These are phyloP conservation scores for Coix lacrymajobi DNA, from an alignment of 176 grass and related monocot species.

Conservation along the genomic window DNA sequence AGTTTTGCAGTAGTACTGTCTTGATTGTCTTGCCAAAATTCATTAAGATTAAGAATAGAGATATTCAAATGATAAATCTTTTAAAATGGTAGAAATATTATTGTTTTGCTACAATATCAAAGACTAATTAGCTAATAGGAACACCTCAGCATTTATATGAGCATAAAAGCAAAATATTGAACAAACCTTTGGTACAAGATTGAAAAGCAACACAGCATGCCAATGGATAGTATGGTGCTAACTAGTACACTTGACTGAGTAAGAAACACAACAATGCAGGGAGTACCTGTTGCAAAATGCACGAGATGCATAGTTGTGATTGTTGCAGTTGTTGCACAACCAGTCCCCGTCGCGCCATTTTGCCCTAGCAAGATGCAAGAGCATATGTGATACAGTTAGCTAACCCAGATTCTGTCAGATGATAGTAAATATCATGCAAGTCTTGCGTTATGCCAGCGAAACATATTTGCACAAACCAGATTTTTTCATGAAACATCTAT, in stretches of 20 bases:
- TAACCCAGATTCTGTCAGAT: not conserved
- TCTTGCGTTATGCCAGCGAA: not conserved
- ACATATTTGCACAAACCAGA: constrained; percentile 4
- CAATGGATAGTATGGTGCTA: not conserved
- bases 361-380: constrained; percentile 45
- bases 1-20: not conserved
- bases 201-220: not conserved
- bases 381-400: not conserved
- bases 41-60: not conserved
- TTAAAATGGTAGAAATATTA: not conserved
- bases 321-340: constrained; percentile 91
- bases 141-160: not conserved
- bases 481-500: not conserved
- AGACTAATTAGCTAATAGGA: not conserved
- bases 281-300: constrained; percentile 87
- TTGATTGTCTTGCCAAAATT: not conserved
- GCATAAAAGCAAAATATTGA: not conserved
- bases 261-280: not conserved
- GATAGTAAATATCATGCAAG: not conserved
- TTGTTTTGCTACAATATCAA: not conserved
- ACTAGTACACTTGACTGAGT: not conserved
- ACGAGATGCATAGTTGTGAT: constrained; percentile 98
- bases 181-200: not conserved
- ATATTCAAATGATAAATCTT: not conserved
- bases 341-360: constrained; percentile 99